phyloP scores from a whole-genome alignment of 257 asterid species.

The Lavandula angustifolia region DNA sequence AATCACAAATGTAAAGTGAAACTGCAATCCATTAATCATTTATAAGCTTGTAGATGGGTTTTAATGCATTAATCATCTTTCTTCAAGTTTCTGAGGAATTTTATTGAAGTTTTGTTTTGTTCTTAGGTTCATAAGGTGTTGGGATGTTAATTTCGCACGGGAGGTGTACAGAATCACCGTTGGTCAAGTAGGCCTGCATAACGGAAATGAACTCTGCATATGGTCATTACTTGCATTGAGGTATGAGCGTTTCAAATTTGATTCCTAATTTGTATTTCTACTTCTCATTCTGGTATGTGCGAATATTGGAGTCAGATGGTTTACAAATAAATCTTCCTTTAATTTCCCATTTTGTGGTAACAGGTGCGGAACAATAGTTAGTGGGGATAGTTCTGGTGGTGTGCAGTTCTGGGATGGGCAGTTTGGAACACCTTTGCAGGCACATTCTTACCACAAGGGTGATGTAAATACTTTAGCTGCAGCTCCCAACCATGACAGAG shows the following conservation, averaged over 20 bases:
- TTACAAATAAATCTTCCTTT: background rate
- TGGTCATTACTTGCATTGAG: conserved; percentile 85
- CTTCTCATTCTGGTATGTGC: background rate
- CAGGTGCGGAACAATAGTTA: conserved; percentile 82
- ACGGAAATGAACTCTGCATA: conserved; percentile 74
- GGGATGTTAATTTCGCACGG: conserved; percentile 66
- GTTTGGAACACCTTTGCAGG: conserved; percentile 84
- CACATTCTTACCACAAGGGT: conserved; percentile 86
- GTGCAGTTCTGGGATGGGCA: conserved; percentile 93
- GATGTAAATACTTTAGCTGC: conserved; percentile 90
- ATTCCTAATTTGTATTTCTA: conserved; percentile 16
- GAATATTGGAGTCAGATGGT: background rate
- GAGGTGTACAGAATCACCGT: conserved; percentile 83
- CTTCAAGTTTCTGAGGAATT: conserved; percentile 55
- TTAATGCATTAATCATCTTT: background rate
- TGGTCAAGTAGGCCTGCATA: conserved; percentile 74
- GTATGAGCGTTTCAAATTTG: conserved; percentile 39
- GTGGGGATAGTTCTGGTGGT: conserved; percentile 90
- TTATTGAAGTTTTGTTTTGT: background rate
- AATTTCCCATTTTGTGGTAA: conserved; percentile 26
- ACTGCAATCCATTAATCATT: background rate
- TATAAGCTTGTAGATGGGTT: background rate
- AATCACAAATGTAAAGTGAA: background rate
- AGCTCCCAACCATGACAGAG: conserved; percentile 80
- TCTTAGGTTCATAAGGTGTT: conserved; percentile 77